Evolutionary conservation across 2,329 filamentous ascomycete genomes (phyloP).

Genomic region (Ceratocystis variospora): DNA sequence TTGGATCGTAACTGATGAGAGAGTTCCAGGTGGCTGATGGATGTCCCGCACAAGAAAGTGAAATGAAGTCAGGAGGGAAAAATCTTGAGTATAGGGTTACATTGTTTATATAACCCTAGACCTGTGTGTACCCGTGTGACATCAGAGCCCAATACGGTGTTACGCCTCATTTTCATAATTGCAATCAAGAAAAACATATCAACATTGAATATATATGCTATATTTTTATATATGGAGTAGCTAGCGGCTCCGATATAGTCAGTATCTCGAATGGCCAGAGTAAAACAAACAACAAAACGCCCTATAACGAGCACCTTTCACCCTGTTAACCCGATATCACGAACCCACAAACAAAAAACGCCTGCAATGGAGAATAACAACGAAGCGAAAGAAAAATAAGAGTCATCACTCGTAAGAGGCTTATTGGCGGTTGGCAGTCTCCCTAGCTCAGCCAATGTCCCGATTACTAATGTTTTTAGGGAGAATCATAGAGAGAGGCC

Average conservation of each 20-base stretch:
- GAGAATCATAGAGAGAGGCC: not conserved
- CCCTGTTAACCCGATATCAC: not conserved
- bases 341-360: constrained; percentile 24
- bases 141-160: not conserved
- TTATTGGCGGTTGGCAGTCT: not conserved
- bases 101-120: not conserved
- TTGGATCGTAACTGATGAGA: not conserved
- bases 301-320: not conserved
- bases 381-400: not conserved
- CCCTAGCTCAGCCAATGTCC: not conserved
- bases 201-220: too few relatives aligned
- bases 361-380: not conserved
- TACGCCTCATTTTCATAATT: too few relatives aligned
- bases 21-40: not conserved
- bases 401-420: constrained; percentile 5
- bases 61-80: not conserved
- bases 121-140: not conserved
- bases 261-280: not conserved
- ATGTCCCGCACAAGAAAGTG: not conserved
- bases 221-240: not conserved
- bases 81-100: not conserved
- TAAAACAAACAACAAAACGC: constrained; percentile 2
- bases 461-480: not conserved
- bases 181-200: too few relatives aligned
- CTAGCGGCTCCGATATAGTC: not conserved